Base-by-base conservation (phyloP, 139 green algal genomes). In the Coelastrella sp. region DNA sequence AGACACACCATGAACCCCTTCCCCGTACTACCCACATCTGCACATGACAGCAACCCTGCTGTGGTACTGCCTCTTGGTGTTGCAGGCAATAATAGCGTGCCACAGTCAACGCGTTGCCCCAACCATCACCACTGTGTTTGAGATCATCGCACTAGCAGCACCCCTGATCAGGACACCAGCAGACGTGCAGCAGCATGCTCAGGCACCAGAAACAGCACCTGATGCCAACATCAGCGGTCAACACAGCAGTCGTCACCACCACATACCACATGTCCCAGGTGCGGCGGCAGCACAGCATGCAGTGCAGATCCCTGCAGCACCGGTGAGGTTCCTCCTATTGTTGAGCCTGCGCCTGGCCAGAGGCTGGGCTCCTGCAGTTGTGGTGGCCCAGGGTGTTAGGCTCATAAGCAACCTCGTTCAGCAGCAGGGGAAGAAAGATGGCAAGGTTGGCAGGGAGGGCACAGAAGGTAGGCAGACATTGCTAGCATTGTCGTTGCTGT, bases 331-430 rank as follows among this genome's bases (percentile, higher is more conserved):
- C 23, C 40, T 85, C 62, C 66, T 71, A 35, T 32, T 50, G 30
- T 34, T 80, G 23, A 57, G 48, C 43, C 34, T 79, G 64, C 34
- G 45, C 23, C 23, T 80, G 21, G 80, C 67, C n/a, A 25, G 50
- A 23, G 80, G 80, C n/a, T 86, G 51, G 37, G 80, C 80, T 15
- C 80, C 80, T 37, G 80, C 80, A 53, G 66, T 86, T 3, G 66
- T 86, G 25, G 37, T 86, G 4, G 80, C 80, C 15, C 80, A 86
- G 37, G 80, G 50, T 27, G 80, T 86, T 23, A 7, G 80, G 50
- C 50, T 86, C 0, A 67, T 68, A 21, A 67, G 35, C 48, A 86
- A 30, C 8, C 6, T 86, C 3, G 80, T 80, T 32, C 66, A 68
- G 80, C 23, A 80, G 50, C 23, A 32, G 8, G 66, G 80, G 48